Evolutionary conservation across 345 rosid genomes (phyloP).

Genomic region (Angophora floribunda): DNA sequence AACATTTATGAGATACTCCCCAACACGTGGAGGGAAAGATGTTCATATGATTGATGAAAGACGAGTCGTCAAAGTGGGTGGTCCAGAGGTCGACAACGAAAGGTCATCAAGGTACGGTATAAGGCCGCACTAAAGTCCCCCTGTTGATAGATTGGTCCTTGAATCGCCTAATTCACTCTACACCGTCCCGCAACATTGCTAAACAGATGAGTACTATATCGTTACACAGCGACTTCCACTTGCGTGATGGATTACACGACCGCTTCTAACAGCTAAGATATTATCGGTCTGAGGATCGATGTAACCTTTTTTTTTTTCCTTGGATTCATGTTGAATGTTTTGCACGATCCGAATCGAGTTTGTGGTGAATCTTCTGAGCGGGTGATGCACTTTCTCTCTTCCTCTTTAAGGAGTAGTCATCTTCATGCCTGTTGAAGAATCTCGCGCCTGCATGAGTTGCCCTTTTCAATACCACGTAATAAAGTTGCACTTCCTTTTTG

Average conservation of each 20-base stretch:
- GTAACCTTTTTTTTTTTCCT: not conserved
- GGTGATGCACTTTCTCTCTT: not conserved
- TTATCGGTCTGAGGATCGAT: not conserved
- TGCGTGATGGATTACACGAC: not conserved
- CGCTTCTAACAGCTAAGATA: not conserved
- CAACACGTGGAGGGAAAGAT: not conserved
- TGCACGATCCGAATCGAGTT: not conserved
- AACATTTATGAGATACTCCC: not conserved
- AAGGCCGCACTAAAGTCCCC: not conserved
- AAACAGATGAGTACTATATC: not conserved
- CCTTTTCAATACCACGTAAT: conserved; percentile 21
- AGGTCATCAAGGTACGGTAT: not conserved
- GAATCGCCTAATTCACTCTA: not conserved
- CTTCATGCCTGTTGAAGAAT: not conserved
- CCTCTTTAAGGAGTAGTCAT: not conserved
- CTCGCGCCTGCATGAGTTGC: conserved; percentile 31
- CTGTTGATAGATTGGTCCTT: not conserved
- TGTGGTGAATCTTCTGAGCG: not conserved
- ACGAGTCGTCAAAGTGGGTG: not conserved
- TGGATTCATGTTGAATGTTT: not conserved
- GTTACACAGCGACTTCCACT: not conserved
- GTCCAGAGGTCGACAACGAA: not conserved
- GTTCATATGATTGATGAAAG: not conserved
- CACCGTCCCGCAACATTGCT: not conserved
- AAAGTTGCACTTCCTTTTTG: not conserved